A percentile compares a stretch with the other conserved stretches of the same genome.
These are phyloP conservation scores for Gossypioides kirkii DNA, from an alignment of 345 rosid species.

Conservation along the genomic window DNA sequence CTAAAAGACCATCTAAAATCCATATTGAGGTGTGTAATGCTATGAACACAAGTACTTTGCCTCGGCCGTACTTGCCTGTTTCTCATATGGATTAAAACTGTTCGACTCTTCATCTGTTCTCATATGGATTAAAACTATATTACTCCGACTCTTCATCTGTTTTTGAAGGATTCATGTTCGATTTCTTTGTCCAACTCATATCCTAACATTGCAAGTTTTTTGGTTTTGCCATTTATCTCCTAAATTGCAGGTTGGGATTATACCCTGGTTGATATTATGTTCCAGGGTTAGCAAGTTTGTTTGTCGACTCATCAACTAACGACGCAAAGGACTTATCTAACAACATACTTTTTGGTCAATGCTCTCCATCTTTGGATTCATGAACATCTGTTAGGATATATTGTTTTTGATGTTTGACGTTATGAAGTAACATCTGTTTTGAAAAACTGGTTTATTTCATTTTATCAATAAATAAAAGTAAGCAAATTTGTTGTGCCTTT, in stretches of 20 bases:
- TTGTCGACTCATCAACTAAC: conserved; percentile 21
- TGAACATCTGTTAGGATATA: background rate
- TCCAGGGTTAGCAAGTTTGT: conserved; percentile 50
- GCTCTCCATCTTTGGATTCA: background rate
- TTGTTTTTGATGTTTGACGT: background rate
- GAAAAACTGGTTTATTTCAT: background rate
- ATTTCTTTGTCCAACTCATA: too few species aligned
- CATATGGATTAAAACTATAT: too few species aligned
- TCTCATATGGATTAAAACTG: background rate
- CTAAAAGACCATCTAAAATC: background rate
- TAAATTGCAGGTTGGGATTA: conserved; percentile 55
- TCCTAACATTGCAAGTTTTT: background rate
- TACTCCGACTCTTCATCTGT: too few species aligned
- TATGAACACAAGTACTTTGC: background rate
- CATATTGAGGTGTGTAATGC: background rate
- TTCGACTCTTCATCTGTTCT: too few species aligned
- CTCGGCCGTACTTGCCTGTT: background rate
- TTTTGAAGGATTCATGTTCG: too few species aligned
- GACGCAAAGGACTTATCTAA: background rate
- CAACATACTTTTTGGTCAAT: background rate
- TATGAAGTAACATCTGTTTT: background rate
- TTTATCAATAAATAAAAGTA: background rate
- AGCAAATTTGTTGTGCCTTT: background rate
- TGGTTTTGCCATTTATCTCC: background rate
- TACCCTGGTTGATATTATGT: conserved; percentile 64